Percentiles rank a stretch among this genome's conserved stretches.
phyloP scores from a whole-genome alignment of 257 asterid genomes.

The Lithospermum erythrorhizon region DNA sequence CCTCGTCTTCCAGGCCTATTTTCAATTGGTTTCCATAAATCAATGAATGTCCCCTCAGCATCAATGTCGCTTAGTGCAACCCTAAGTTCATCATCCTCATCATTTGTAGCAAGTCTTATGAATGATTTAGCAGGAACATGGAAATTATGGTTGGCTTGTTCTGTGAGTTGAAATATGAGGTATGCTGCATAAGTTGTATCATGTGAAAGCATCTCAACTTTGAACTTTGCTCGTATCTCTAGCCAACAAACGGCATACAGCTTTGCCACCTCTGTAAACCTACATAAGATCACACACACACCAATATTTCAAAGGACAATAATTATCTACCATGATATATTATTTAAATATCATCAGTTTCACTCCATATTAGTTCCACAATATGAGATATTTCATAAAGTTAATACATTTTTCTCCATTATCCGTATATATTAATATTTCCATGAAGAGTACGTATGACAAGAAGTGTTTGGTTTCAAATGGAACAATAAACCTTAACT shows the following conservation, averaged over 20 bases:
- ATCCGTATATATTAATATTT: too few relatives aligned
- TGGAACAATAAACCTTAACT: too few relatives aligned
- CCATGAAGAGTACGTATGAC: too few relatives aligned
- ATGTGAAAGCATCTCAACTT: slow-evolving; percentile 24
- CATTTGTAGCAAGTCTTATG: slow-evolving; percentile 17
- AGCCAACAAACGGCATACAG: slow-evolving; percentile 49
- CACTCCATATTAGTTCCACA: too few relatives aligned
- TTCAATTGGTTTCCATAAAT: slow-evolving; percentile 22
- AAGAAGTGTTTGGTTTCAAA: too few relatives aligned
- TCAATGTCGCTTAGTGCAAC: slow-evolving; percentile 11
- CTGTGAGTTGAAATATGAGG: slow-evolving; percentile 34
- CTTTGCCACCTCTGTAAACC: slow-evolving; percentile 63
- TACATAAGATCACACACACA: slow-evolving; percentile 9
- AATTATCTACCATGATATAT: too few relatives aligned
- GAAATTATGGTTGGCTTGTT: slow-evolving; percentile 26
- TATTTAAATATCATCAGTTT: too few relatives aligned
- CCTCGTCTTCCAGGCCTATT: slow-evolving; percentile 14
- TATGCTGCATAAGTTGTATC: slow-evolving; percentile 39
- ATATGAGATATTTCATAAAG: too few relatives aligned
- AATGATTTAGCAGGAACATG: slow-evolving; percentile 21
- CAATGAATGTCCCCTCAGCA: slow-evolving; percentile 1
- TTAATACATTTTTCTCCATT: too few relatives aligned
- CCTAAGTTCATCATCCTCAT: neutral
- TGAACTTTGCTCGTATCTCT: slow-evolving; percentile 41
- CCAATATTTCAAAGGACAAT: too few relatives aligned